phyloP scores from a whole-genome alignment of 2,329 filamentous ascomycete genomes.

The Cladophialophora immunda region DNA sequence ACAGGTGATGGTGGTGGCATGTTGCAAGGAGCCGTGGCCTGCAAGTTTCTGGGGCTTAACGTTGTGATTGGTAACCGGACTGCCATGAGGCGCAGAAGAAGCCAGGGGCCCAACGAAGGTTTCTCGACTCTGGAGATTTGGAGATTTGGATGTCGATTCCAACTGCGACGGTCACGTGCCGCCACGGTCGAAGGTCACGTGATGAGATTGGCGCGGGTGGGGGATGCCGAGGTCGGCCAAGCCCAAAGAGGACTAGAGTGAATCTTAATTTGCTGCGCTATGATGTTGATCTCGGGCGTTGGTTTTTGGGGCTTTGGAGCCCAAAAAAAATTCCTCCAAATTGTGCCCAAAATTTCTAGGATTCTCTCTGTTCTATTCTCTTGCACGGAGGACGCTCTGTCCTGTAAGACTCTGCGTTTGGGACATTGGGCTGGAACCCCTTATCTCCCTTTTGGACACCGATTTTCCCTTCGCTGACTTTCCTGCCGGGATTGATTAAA shows the following conservation, averaged over 20 bases:
- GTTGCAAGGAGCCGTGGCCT: not conserved
- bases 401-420: not conserved
- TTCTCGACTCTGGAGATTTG: not conserved
- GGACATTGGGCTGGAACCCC: not conserved
- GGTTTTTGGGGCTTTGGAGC: not conserved
- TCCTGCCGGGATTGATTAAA: not conserved
- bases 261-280: not conserved
- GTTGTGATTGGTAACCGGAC: slow-evolving; percentile 1
- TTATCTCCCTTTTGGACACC: not conserved
- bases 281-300: slow-evolving; percentile 3
- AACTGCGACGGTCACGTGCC: too few species aligned
- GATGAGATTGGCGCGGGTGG: not conserved
- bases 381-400: not conserved
- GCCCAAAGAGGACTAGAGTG: not conserved
- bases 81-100: not conserved
- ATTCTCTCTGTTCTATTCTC: not conserved
- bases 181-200: not conserved
- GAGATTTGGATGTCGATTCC: too few species aligned
- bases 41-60: not conserved
- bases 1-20: not conserved
- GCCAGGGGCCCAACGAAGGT: not conserved
- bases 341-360: slow-evolving; percentile 8
- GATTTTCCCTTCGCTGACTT: not conserved
- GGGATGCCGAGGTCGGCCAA: not conserved
- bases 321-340: slow-evolving; percentile 9